Conservation (phyloP, 495 filamentous ascomycete genomes). For the Penicillium psychrofluorescens region DNA sequence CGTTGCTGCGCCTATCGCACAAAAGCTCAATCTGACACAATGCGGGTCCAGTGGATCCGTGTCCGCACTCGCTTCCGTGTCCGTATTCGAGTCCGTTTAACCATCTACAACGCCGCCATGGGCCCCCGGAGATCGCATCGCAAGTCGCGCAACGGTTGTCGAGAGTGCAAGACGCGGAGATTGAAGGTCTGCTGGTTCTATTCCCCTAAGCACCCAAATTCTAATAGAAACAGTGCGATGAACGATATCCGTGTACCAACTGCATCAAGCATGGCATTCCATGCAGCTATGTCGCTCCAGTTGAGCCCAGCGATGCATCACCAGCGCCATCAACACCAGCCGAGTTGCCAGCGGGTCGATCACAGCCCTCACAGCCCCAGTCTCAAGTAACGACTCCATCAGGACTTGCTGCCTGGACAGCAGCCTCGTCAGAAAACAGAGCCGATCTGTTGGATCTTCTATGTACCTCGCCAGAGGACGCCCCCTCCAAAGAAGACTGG, state of each 20-base stretch:
- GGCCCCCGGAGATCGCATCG: conserved; percentile 15
- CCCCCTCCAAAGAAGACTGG: conserved; percentile 12
- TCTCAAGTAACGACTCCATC: conserved; percentile 3
- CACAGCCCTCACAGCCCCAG: background rate
- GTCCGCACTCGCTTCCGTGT: conserved; percentile 11
- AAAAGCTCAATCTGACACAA: too few species aligned
- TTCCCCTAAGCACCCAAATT: background rate
- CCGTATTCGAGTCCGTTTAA: background rate
- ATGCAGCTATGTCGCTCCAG: conserved; percentile 10
- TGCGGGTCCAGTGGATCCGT: background rate
- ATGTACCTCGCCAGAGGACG: background rate
- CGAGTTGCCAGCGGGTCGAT: conserved; percentile 1
- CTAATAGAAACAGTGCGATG: conserved; percentile 14
- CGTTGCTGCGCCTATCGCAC: too few species aligned
- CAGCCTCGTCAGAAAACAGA: background rate
- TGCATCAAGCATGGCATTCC: conserved; percentile 16
- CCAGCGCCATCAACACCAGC: conserved; percentile 1
- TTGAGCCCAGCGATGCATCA: background rate
- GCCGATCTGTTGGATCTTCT: conserved; percentile 9
- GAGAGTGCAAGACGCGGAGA: conserved; percentile 15
- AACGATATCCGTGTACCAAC: conserved; percentile 18
- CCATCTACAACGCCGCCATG: conserved; percentile 8
- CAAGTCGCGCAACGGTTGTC: conserved; percentile 22
- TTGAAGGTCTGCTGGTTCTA: conserved; percentile 11
- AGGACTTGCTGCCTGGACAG: background rate